phyloP scores from a whole-genome alignment of 140 eudicot genomes.

The Cichorium intybus region DNA sequence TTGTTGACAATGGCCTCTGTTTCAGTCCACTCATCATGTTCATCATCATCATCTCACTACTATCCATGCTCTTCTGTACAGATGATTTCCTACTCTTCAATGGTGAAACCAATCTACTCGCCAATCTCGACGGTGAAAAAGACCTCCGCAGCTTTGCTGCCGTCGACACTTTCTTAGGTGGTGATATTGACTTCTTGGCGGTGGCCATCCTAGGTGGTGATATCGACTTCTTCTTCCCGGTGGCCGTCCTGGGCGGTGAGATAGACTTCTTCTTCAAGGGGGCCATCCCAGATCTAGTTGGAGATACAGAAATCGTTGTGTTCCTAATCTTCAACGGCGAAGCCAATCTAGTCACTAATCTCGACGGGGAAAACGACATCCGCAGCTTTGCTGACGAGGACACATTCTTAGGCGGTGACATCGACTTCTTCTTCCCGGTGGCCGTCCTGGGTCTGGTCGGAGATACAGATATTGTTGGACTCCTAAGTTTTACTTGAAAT shows the following conservation, averaged over 20 bases:
- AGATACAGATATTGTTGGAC: slow-evolving; percentile 47
- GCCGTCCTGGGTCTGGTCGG: slow-evolving; percentile 32
- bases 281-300: background rate
- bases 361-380: slow-evolving; percentile 73
- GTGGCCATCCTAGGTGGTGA: slow-evolving; percentile 20
- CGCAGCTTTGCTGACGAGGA: slow-evolving; percentile 52
- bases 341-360: slow-evolving; percentile 53
- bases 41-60: slow-evolving; percentile 33
- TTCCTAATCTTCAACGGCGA: slow-evolving; percentile 75
- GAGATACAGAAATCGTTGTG: background rate
- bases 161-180: slow-evolving; percentile 42
- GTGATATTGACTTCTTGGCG: slow-evolving; percentile 30
- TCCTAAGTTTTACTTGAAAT: slow-evolving; percentile 60
- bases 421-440: slow-evolving; percentile 14
- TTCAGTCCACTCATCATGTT: slow-evolving; percentile 85
- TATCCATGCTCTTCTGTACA: slow-evolving; percentile 38
- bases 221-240: slow-evolving; percentile 24
- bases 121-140: slow-evolving; percentile 73
- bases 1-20: slow-evolving; percentile 51
- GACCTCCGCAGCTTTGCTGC: slow-evolving; percentile 61
- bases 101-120: slow-evolving; percentile 64
- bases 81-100: slow-evolving; percentile 52
- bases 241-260: background rate
- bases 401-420: slow-evolving; percentile 38
- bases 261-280: background rate